Percentiles rank a stretch among this genome's conserved stretches.
Evolutionary conservation across 75 land plant genomes (phyloP).

Genomic region (Pinus albicaulis): DNA sequence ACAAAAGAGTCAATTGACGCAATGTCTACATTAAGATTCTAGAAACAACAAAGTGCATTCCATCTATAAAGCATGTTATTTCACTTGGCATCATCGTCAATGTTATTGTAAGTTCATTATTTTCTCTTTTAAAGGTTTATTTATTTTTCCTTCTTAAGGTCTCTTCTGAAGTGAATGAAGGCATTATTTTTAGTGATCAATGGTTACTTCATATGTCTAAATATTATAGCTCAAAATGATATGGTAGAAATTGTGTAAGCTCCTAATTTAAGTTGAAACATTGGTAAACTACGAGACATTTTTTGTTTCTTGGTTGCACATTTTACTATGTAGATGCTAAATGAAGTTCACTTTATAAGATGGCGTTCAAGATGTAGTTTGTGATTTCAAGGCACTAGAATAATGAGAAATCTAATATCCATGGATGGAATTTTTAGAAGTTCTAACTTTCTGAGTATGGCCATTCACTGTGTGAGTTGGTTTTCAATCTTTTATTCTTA

Average conservation of each 20-base stretch:
- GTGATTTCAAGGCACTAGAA: not conserved
- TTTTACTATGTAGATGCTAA: not conserved
- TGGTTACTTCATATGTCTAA: no score
- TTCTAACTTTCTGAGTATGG: no score
- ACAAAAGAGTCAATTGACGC: constrained; percentile 63
- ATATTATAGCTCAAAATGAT: no score
- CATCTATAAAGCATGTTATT: constrained; percentile 73
- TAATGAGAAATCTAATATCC: not conserved
- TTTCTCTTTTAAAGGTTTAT: not conserved
- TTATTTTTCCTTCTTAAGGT: not conserved
- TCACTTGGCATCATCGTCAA: constrained; percentile 86
- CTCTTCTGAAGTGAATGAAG: not conserved
- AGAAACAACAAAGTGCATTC: constrained; percentile 82
- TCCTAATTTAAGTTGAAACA: no score
- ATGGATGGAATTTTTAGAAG: no score
- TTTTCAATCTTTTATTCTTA: no score
- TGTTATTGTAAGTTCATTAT: constrained; percentile 77
- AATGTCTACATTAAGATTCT: constrained; percentile 97
- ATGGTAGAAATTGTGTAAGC: no score
- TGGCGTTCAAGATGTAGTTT: not conserved
- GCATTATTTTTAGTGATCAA: not conserved
- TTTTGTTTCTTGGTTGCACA: not conserved
- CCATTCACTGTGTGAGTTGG: no score
- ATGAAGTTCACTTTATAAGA: not conserved
- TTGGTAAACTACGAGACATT: no score